Percentiles rank a stretch among this genome's conserved stretches.
Evolutionary conservation across 129 eudicot genomes (phyloP).

Genomic region (sunflower (Helianthus annuus)): DNA sequence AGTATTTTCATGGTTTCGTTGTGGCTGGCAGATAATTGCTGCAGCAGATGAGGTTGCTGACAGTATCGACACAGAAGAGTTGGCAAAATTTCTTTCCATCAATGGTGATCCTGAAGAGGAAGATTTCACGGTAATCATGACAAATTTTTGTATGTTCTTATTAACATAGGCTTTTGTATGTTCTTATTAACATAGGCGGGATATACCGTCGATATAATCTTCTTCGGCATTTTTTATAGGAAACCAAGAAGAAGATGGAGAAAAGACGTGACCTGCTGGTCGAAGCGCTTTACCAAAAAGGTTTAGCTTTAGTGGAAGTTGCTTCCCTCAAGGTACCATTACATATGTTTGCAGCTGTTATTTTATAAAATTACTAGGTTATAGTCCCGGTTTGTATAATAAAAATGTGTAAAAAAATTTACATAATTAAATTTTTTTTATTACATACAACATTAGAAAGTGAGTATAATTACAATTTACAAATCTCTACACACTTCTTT

Average conservation of each 20-base stretch:
- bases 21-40: slow-evolving; percentile 48
- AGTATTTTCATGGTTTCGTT: neutral
- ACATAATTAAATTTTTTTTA: too few species aligned
- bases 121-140: slow-evolving; percentile 65
- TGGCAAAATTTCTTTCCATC: slow-evolving; percentile 69
- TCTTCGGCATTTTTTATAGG: slow-evolving; percentile 33
- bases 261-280: slow-evolving; percentile 78
- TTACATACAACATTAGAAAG: too few species aligned
- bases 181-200: neutral
- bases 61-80: slow-evolving; percentile 81
- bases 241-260: slow-evolving; percentile 85
- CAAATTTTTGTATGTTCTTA: neutral
- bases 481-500: too few species aligned
- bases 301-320: slow-evolving; percentile 82
- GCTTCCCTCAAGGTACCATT: slow-evolving; percentile 59
- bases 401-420: too few species aligned
- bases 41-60: slow-evolving; percentile 82
- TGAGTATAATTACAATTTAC: too few species aligned
- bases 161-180: neutral
- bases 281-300: slow-evolving; percentile 94
- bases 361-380: neutral
- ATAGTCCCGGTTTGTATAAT: too few species aligned
- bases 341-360: slow-evolving; percentile 1
- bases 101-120: slow-evolving; percentile 90
- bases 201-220: neutral